These are phyloP conservation scores for Oemleria cerasiformis DNA, from an alignment of 306 rosid genomes.

Conservation along the genomic window DNA sequence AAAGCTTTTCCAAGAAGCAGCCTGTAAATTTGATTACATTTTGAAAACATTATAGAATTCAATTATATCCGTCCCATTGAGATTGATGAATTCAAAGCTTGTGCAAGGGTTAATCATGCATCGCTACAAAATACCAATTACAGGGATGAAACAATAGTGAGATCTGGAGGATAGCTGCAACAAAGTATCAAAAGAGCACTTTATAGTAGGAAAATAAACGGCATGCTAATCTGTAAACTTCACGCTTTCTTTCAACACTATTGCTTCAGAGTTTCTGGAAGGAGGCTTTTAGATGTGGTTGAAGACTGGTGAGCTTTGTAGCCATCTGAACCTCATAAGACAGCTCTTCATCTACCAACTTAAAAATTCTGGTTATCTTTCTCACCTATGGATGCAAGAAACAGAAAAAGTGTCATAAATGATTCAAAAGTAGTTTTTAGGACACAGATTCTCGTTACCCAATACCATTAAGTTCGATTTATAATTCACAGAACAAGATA, in stretches of 20 bases:
- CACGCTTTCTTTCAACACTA: neutral
- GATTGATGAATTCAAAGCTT: neutral
- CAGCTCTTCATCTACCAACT: conserved; percentile 53
- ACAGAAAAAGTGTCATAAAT: neutral
- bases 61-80: neutral
- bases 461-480: neutral
- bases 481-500: neutral
- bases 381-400: conserved; percentile 48
- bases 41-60: neutral
- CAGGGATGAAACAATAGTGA: neutral
- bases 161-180: neutral
- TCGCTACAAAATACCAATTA: neutral
- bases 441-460: neutral
- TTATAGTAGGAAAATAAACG: too few species aligned
- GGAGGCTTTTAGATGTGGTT: conserved; percentile 68
- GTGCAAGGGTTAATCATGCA: neutral
- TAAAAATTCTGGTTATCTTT: conserved; percentile 52
- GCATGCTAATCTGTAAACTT: neutral
- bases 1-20: neutral
- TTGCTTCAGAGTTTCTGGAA: conserved; percentile 50
- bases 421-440: neutral
- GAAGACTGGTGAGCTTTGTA: conserved; percentile 53
- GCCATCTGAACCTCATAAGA: conserved; percentile 78
- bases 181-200: neutral
- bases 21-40: neutral